Evolutionary conservation across 1,139 yeast genomes (phyloP).

Genomic region (Diutina ranongensis): DNA sequence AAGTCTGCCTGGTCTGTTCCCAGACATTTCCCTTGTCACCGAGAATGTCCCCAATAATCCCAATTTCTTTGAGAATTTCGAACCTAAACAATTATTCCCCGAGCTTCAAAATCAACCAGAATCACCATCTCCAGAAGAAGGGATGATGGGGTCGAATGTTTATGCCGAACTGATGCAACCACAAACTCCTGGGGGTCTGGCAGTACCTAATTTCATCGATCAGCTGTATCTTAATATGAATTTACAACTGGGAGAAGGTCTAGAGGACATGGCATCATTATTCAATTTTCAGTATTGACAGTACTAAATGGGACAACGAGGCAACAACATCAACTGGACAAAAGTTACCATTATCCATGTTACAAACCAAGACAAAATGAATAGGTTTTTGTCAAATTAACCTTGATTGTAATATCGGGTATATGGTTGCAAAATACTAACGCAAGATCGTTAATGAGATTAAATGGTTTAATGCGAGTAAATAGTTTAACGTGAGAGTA

Average conservation of each 20-base stretch:
- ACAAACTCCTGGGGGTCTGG: not conserved
- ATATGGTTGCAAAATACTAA: too few relatives aligned
- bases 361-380: too few relatives aligned
- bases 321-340: too few relatives aligned
- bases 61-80: conserved; percentile 23
- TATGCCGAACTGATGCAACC: not conserved
- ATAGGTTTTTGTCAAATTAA: too few relatives aligned
- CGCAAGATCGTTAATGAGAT: too few relatives aligned
- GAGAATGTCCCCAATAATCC: conserved; percentile 30
- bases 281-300: conserved; percentile 2
- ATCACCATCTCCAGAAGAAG: not conserved
- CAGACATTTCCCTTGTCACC: conserved; percentile 36
- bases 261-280: conserved; percentile 2
- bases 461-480: too few relatives aligned
- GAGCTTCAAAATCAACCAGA: not conserved
- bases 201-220: conserved; percentile 28
- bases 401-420: too few relatives aligned
- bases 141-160: not conserved
- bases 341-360: too few relatives aligned
- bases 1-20: conserved; percentile 25
- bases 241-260: conserved; percentile 14
- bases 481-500: too few relatives aligned
- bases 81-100: too few relatives aligned
- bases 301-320: not conserved
- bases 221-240: conserved; percentile 35